Percentiles rank a stretch among this genome's conserved stretches.
Conservation (phyloP, 768 basidiomycete species). For the Paxillus ammoniavirescens region DNA sequence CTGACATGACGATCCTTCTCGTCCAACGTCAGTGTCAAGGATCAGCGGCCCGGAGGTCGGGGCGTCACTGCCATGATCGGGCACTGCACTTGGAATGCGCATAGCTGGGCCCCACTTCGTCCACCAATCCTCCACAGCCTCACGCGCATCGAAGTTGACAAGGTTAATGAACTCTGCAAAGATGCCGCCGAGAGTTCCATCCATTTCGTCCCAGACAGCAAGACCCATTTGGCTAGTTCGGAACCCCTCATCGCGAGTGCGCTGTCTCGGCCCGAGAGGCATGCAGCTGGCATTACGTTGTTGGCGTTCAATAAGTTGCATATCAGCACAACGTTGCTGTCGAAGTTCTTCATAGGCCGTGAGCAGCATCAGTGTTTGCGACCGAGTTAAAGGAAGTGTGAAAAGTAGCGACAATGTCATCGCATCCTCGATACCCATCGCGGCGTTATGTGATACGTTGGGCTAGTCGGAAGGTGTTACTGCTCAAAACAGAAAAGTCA, state of each 20-base stretch:
- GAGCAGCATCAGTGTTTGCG: slow-evolving; percentile 49
- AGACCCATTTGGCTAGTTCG: slow-evolving; percentile 24
- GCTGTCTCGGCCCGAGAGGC: slow-evolving; percentile 42
- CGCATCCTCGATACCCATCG: slow-evolving; percentile 58
- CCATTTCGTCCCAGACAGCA: slow-evolving; percentile 38
- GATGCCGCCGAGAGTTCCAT: slow-evolving; percentile 37
- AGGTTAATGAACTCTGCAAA: slow-evolving; percentile 52
- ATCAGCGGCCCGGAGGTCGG: slow-evolving; percentile 1
- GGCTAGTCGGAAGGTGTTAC: slow-evolving; percentile 36
- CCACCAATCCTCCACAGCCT: slow-evolving; percentile 65
- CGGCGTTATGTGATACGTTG: slow-evolving; percentile 44
- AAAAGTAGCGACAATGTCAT: slow-evolving; percentile 58
- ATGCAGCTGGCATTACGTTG: slow-evolving; percentile 43
- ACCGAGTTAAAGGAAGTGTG: slow-evolving; percentile 42
- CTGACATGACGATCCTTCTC: not conserved
- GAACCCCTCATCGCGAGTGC: slow-evolving; percentile 41
- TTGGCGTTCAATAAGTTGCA: slow-evolving; percentile 40
- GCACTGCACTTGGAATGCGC: not conserved
- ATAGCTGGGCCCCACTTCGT: slow-evolving; percentile 43
- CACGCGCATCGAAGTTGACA: slow-evolving; percentile 47
- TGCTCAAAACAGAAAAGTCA: not conserved
- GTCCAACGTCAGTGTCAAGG: slow-evolving; percentile 15
- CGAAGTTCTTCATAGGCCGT: slow-evolving; percentile 58
- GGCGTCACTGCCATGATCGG: not conserved
- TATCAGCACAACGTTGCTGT: slow-evolving; percentile 42